phyloP scores from a whole-genome alignment of 352 stramenopile genomes.

The Globisporangium camurandrum region DNA sequence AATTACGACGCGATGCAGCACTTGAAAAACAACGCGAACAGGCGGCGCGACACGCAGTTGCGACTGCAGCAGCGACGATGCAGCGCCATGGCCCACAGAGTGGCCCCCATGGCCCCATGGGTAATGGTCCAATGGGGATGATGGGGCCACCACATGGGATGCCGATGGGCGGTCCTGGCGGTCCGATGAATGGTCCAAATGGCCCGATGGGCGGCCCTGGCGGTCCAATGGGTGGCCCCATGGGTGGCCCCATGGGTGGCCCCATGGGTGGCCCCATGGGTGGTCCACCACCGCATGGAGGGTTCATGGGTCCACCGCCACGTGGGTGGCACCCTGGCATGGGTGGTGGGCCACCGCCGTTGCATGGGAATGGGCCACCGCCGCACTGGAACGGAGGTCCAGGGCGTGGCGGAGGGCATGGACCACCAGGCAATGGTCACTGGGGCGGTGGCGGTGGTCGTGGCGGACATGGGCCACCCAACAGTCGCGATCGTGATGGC shows the following conservation, averaged over 20 bases:
- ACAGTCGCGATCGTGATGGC: constrained; percentile 23
- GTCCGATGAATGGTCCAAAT: no score
- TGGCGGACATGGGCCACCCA: constrained; percentile 27
- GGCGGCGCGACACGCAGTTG: constrained; percentile 65
- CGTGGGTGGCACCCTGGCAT: constrained; percentile 65
- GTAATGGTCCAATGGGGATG: background rate
- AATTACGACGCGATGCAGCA: constrained; percentile 54
- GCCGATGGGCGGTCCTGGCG: background rate
- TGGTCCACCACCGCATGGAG: constrained; percentile 16
- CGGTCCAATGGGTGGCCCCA: constrained; percentile 13
- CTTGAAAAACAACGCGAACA: constrained; percentile 76
- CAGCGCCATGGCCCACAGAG: constrained; percentile 18
- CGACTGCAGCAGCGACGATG: constrained; percentile 39
- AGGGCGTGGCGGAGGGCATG: constrained; percentile 12
- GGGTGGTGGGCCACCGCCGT: no score
- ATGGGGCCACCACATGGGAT: constrained; percentile 9
- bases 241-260: constrained; percentile 19
- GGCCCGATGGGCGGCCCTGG: background rate
- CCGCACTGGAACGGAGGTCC: constrained; percentile 15
- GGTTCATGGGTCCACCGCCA: constrained; percentile 59
- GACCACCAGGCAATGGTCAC: no score
- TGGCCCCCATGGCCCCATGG: constrained; percentile 14
- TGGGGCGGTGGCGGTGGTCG: no score
- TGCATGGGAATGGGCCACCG: no score
- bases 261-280: constrained; percentile 6